Evolutionary conservation across 805 yeast genomes (phyloP), one percentile per base, ranked within the genome.

Genomic region (Saccharomycopsis sp.): DNA sequence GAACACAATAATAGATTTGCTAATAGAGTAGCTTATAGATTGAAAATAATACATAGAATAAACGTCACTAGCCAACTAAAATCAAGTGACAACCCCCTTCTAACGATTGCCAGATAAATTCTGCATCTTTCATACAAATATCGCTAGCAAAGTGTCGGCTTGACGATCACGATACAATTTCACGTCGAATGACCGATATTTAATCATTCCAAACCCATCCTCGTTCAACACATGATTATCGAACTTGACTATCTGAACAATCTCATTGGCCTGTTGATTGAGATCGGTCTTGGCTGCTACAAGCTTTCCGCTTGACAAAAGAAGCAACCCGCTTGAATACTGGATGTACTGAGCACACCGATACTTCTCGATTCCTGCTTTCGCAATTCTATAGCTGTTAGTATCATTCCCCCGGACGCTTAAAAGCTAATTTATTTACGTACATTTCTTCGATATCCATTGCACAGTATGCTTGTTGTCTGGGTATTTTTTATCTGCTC

Each of bases 281-380:
- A 44, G 22, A 17, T 44, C 49, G 8, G 49, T 19, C 7, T 44
- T 44, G 7, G 3, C 20, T 12, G 49, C 19, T 7, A 44, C 49
- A 7, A 19, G 20, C 22, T 44, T 19, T 17, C 49, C 49, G 19
- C 22, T 19, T 44, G 49, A 44, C 49, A n/a, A 3, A 7, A 44
- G 49, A 44, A 44, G 49, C 22, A 44, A 44, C 22, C 49, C 49
- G 22, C 49, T 44, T 7, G 49, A 44, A 44, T 44, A 44, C 49
- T n/a, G 19, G 19, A 44, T 44, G 22, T 44, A 44, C 22, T 44
- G 49, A 44, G 49, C 49, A 44, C 49, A 44, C 19, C 22, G 22
- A 44, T 44, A 44, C 22, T 44, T 44, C 7, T 44, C 49, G 3
- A 44, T 44, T 44, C 49, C 49, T 44, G 22, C 22, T 19, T 44